phyloP scores from a whole-genome alignment of 208 protist species.

The Porcisia hertigi region DNA sequence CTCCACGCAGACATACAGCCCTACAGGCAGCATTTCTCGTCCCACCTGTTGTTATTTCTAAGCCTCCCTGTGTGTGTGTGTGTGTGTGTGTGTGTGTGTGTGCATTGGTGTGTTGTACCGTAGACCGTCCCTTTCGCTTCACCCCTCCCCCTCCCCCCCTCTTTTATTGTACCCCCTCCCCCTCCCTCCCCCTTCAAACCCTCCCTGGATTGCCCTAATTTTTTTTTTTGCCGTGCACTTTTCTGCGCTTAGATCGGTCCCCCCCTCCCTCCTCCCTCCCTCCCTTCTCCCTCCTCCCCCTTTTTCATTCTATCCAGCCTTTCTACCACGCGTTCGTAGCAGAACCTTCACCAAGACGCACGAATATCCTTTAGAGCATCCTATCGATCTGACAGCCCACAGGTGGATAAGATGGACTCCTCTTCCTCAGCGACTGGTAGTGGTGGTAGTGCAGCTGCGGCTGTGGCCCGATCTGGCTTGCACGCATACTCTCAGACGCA shows the following conservation, averaged over 20 bases:
- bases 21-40: no score
- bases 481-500: slow-evolving; percentile 22
- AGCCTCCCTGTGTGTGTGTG: slow-evolving; percentile 4
- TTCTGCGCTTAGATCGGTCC: no score
- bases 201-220: no score
- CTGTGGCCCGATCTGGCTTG: slow-evolving; percentile 11
- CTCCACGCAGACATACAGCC: neutral
- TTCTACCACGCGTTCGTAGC: neutral
- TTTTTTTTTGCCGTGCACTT: no score
- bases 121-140: neutral
- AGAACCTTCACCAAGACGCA: neutral
- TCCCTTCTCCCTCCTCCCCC: neutral
- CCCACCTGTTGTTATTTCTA: neutral
- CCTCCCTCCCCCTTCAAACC: neutral
- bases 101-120: slow-evolving; percentile 1
- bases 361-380: neutral
- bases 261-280: neutral
- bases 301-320: neutral
- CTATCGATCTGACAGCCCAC: neutral
- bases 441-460: neutral
- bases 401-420: slow-evolving; percentile 14
- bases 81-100: slow-evolving; percentile 10
- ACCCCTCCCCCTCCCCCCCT: neutral
- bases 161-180: neutral
- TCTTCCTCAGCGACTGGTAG: slow-evolving; percentile 7